Base-by-base conservation (phyloP, 106 monocot genomes). In the Gastrodia elata region DNA sequence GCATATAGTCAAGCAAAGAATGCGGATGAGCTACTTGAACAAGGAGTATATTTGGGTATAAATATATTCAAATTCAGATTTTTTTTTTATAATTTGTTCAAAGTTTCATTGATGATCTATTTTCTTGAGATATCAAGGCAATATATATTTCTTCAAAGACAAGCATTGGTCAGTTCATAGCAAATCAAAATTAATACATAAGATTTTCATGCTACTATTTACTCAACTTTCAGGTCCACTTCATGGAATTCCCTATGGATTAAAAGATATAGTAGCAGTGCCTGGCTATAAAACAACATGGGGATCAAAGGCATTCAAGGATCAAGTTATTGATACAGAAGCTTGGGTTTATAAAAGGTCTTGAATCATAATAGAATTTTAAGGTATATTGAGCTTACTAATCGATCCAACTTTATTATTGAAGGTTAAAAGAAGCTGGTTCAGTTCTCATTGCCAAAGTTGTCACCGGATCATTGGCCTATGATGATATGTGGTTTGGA, bases 401-500 rank as follows among this genome's bases (percentile, higher is more conserved):
- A 76, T 52, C 13, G 28, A 46, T 71, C 68, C 6, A n/a, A 39
- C 73, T 70, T 43, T 41, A 2, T 59, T 56, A 20, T 80, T 39
- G 40, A 39, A 96, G 95, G 78, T 68, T 96, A 44, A 92, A 87
- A 58, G 72, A 80, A 74, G 77, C 95, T 27, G 95, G 95, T 32
- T 92, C 87, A 5, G 92, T 96, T 71, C 91, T 96, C 44, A 76
- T 92, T 28, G 91, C 87, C 22, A 96, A 96, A 75, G 87, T 92
- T 65, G 95, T 87, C 28, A 65, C 95, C 34, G 95, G 95, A 49
- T 96, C 95, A 26, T 78, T 96, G n/a, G 95, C 95, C 73, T 96
- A 96, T 81, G 95, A 96, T 84, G 91, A 91, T 68, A 96, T 96
- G 24, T 96, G 95, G 95, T 96, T 92, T 79, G 92, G 89, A 0